Conservation (phyloP, 106 monocot genomes). For the Phalaenopsis equestris region DNA sequence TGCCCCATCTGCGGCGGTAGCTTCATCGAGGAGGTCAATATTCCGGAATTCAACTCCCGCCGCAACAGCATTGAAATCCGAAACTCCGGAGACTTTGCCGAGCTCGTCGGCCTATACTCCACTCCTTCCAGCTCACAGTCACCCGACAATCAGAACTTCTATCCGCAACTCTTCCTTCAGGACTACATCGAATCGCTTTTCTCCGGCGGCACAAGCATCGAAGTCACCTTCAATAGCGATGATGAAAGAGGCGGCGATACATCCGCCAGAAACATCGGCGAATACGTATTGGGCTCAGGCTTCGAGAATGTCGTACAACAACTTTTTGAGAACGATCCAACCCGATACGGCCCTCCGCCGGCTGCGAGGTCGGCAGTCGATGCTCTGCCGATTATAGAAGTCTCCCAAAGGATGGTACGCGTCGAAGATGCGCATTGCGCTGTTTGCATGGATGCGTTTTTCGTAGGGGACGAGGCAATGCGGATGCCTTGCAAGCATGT, state of each 20-base stretch:
- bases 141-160: constrained; percentile 3
- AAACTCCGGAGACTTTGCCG: constrained; percentile 22
- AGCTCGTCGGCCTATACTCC: constrained; percentile 9
- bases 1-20: constrained; percentile 69
- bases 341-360: constrained; percentile 81
- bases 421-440: constrained; percentile 64
- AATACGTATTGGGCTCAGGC: constrained; percentile 74
- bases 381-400: constrained; percentile 39
- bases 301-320: constrained; percentile 83
- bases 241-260: constrained; percentile 15
- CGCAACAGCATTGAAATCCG: constrained; percentile 18
- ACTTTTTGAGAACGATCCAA: constrained; percentile 86
- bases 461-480: constrained; percentile 53
- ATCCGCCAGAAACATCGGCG: constrained; percentile 49
- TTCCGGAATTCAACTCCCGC: constrained; percentile 17
- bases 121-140: not conserved
- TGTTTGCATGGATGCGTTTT: constrained; percentile 80
- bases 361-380: constrained; percentile 61
- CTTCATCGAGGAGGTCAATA: constrained; percentile 74
- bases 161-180: constrained; percentile 10
- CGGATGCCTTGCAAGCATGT: constrained; percentile 90
- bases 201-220: constrained; percentile 62
- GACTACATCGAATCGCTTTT: constrained; percentile 30
- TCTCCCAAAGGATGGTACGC: constrained; percentile 27
- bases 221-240: constrained; percentile 49